Evolutionary conservation across 2,329 filamentous ascomycete genomes (phyloP), one percentile per base, ranked within the genome.

Genomic region (Fusarium sp.): DNA sequence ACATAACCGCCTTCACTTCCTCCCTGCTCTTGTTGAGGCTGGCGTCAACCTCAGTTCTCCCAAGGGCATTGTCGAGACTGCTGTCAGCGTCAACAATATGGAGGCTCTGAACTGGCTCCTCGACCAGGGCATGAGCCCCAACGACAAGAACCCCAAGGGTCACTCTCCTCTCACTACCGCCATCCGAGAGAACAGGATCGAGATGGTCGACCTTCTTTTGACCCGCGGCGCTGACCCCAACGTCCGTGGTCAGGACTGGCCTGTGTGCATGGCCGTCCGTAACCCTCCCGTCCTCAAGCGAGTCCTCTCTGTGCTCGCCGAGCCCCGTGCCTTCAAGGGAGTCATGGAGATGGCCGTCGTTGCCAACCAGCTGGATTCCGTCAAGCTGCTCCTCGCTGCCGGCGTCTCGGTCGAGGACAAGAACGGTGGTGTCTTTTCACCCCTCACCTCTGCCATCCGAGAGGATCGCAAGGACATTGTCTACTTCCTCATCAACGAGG

Each of bases 351-450:
- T 90, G 85, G 91, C 91, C 2, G 91, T 93, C 9, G 86, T 88
- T 1, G 91, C 91, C 20, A 88, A 92, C 79, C 87, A 93, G 80
- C 85, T 93, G 15, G 90, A 92, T 69, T 91, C 88, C 38, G 86
- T 94, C 81, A 92, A 92, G 81, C 82, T 93, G 54, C 86, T 93
- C 37, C 84, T 93, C 17, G 85, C 84, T 17, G 90, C 91, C 0
- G 92, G 92, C 15, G 89, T 93, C 20, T 91, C 87, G 45, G 90
- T 93, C 64, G 91, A 93, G 80, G 92, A 93, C 82, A 91, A 91
- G 82, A 93, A 92, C 78, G 91, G 91, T 22, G 92, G 92, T 63
- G 92, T 93, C 58, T 94, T 94, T 83, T 92, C 90, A 1, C 90
- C 91, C 0, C 86, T 93, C 5, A 93, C 91, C 0, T 92, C 90